phyloP scores from a whole-genome alignment of 345 rosid genomes.

The Punica granatum region DNA sequence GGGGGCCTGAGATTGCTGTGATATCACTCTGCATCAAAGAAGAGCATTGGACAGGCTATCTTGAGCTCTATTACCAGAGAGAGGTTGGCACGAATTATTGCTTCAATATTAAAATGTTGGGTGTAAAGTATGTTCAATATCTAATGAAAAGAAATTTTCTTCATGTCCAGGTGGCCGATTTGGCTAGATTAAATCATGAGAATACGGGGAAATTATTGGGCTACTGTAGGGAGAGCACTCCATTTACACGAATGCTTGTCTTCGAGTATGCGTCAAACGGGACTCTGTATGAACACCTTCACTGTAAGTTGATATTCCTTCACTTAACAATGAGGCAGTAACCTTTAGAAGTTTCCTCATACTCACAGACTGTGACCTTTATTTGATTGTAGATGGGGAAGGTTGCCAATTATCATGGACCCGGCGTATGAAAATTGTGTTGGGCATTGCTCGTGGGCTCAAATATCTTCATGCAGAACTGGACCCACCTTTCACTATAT shows the following conservation, averaged over 20 bases:
- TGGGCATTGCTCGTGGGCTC: slow-evolving; percentile 84
- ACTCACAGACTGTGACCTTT: slow-evolving; percentile 3
- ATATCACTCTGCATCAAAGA: slow-evolving; percentile 82
- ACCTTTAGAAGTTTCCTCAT: not conserved
- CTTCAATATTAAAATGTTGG: slow-evolving; percentile 4
- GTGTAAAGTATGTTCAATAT: slow-evolving; percentile 7
- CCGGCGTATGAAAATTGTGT: slow-evolving; percentile 76
- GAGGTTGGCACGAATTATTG: slow-evolving; percentile 37
- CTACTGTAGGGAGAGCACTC: slow-evolving; percentile 72
- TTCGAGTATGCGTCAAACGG: slow-evolving; percentile 95
- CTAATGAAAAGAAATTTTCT: slow-evolving; percentile 7
- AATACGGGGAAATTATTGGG: slow-evolving; percentile 79
- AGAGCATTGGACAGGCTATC: slow-evolving; percentile 89
- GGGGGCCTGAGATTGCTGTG: slow-evolving; percentile 95
- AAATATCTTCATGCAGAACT: slow-evolving; percentile 86
- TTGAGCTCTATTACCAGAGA: slow-evolving; percentile 87
- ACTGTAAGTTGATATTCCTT: slow-evolving; percentile 48
- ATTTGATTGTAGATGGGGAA: slow-evolving; percentile 69
- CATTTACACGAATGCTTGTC: slow-evolving; percentile 90
- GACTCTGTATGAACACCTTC: slow-evolving; percentile 89
- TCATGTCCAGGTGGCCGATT: slow-evolving; percentile 77
- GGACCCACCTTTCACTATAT: slow-evolving; percentile 83
- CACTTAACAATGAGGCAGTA: not conserved
- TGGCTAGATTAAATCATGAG: slow-evolving; percentile 83
- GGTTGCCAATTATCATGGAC: slow-evolving; percentile 82